A percentile compares a stretch with the other conserved stretches of the same genome.
Evolutionary conservation across 2,329 filamentous ascomycete genomes (phyloP).

Genomic region (Ploettnerulaceae sp.): DNA sequence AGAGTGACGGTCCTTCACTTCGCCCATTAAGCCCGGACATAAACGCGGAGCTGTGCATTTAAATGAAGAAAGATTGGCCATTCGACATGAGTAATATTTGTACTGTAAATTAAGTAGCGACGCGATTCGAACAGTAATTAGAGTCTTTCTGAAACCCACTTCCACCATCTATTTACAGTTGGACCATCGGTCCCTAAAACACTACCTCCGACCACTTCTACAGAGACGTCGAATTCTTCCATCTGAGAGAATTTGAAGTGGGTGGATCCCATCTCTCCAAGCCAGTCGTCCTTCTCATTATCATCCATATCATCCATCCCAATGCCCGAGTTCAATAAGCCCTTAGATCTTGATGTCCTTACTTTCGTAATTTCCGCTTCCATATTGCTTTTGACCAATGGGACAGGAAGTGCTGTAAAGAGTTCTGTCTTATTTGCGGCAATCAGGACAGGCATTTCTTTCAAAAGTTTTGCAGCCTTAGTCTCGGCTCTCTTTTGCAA

Average conservation of each 20-base stretch:
- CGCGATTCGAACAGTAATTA: slow-evolving; percentile 36
- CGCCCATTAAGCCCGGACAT: too few species aligned
- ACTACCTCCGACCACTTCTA: slow-evolving; percentile 75
- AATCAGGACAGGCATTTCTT: slow-evolving; percentile 68
- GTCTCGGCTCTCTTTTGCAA: slow-evolving; percentile 65
- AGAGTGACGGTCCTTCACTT: too few species aligned
- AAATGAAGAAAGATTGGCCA: too few species aligned
- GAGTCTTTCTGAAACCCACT: slow-evolving; percentile 77
- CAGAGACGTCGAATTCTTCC: slow-evolving; percentile 73
- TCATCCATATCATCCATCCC: slow-evolving; percentile 53
- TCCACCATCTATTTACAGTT: slow-evolving; percentile 82
- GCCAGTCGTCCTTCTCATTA: slow-evolving; percentile 76
- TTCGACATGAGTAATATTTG: too few species aligned
- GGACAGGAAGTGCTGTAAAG: slow-evolving; percentile 82
- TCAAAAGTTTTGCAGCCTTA: slow-evolving; percentile 52
- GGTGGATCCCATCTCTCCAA: slow-evolving; percentile 74
- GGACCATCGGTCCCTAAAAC: slow-evolving; percentile 56
- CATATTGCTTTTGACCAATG: slow-evolving; percentile 67
- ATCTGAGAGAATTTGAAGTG: slow-evolving; percentile 78
- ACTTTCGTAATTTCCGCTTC: slow-evolving; percentile 80
- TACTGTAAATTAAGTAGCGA: too few species aligned
- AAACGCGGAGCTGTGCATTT: too few species aligned
- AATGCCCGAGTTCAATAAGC: slow-evolving; percentile 76
- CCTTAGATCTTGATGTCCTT: slow-evolving; percentile 70
- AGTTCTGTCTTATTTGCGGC: slow-evolving; percentile 95